Evolutionary conservation across 177 flowering plant species (phyloP).

Genomic region (Telopea speciosissima): DNA sequence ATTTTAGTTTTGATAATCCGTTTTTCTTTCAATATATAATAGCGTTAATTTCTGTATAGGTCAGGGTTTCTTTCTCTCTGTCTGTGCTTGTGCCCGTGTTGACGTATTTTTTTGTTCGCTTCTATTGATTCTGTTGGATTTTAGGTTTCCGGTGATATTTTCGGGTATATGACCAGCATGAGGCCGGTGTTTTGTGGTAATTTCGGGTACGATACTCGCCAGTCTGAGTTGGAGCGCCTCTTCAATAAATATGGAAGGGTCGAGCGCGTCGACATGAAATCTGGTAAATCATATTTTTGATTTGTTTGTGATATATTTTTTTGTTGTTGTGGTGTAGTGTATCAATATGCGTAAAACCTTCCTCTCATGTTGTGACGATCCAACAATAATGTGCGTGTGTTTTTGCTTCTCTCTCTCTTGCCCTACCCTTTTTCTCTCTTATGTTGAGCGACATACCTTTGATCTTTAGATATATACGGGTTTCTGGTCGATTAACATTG

Average conservation of each 20-base stretch:
- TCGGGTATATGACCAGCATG: conserved; percentile 29
- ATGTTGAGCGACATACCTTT: background rate
- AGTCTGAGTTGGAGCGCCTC: conserved; percentile 70
- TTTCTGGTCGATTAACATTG: no score
- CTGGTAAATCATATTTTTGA: conserved; percentile 43
- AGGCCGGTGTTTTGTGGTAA: conserved; percentile 86
- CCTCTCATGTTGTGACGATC: no score
- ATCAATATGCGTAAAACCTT: background rate
- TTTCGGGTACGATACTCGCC: conserved; percentile 85
- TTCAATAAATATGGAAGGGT: conserved; percentile 74
- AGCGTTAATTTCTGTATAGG: no score
- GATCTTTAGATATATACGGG: no score
- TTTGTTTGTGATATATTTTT: background rate
- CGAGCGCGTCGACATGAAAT: conserved; percentile 90
- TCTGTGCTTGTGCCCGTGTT: no score
- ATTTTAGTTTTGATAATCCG: no score
- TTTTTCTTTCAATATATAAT: no score
- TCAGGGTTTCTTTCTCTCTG: no score
- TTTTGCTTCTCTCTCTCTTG: no score
- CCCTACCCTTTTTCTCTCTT: background rate
- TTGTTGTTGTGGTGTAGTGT: background rate
- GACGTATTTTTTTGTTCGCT: no score
- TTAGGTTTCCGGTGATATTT: conserved; percentile 6
- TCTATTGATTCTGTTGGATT: background rate
- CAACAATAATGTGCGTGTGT: no score